Evolutionary conservation across 257 asterid genomes (phyloP).

Genomic region (Ilex asprella): DNA sequence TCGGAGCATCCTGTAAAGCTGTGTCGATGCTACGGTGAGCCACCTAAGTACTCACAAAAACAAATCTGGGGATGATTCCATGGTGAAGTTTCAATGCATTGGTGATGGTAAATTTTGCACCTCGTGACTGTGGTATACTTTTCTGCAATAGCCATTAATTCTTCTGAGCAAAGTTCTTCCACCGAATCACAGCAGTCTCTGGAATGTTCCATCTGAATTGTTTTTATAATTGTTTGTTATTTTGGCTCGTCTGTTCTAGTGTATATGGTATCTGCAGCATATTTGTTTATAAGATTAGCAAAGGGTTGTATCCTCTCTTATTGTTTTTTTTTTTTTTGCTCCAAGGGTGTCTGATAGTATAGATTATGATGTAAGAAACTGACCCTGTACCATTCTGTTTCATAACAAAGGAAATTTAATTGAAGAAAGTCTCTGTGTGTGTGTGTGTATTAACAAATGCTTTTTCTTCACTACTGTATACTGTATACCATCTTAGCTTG

Average conservation of each 20-base stretch:
- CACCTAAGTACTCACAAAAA: not conserved
- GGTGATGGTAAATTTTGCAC: slow-evolving; percentile 16
- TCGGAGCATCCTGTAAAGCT: slow-evolving; percentile 22
- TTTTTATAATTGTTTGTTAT: not conserved
- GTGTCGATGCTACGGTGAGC: slow-evolving; percentile 10
- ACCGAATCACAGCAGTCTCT: not conserved
- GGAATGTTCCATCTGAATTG: not conserved
- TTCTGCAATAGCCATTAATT: not conserved
- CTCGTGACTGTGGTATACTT: slow-evolving; percentile 17
- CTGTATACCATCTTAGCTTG: too few relatives aligned
- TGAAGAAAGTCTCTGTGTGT: too few relatives aligned
- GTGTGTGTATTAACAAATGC: too few relatives aligned
- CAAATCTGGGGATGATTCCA: not conserved
- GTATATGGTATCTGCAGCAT: slow-evolving; percentile 36
- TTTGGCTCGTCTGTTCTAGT: slow-evolving; percentile 11
- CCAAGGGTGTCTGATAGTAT: not conserved
- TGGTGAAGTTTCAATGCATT: not conserved
- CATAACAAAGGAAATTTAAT: too few relatives aligned
- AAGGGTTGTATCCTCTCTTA: too few relatives aligned
- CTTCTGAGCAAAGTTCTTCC: not conserved
- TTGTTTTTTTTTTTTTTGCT: slow-evolving; percentile 13
- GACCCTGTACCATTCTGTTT: too few relatives aligned
- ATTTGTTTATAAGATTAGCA: slow-evolving; percentile 10
- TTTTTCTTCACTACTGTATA: too few relatives aligned
- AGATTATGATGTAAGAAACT: too few relatives aligned